A percentile compares a stretch with the other conserved stretches of the same genome.
Evolutionary conservation across 805 yeast genomes (phyloP).

Genomic region (Saccharomyces jurei): DNA sequence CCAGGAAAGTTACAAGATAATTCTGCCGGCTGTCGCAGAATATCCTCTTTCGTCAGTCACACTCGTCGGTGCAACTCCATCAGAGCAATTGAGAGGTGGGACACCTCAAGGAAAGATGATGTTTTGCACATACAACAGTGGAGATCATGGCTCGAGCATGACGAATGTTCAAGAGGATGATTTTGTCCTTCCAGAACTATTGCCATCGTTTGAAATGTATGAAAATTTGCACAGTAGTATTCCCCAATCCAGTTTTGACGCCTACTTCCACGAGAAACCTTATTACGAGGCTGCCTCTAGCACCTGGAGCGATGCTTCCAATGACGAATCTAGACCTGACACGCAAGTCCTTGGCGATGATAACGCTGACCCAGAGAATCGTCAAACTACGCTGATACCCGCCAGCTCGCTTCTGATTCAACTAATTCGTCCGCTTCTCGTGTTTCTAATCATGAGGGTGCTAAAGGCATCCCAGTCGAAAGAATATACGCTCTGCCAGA

Average conservation of each 20-base stretch:
- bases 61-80: not conserved
- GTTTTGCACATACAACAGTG: not conserved
- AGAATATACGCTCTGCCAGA: conserved; percentile 8
- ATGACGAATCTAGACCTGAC: not conserved
- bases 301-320: not conserved
- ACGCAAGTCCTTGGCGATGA: not conserved
- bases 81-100: not conserved
- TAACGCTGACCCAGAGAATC: not conserved
- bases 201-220: conserved; percentile 13
- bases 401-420: not conserved
- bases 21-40: not conserved
- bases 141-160: not conserved
- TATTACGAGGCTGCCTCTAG: conserved; percentile 1
- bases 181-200: conserved; percentile 1
- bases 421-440: not conserved
- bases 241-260: conserved; percentile 4
- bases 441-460: not conserved
- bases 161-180: not conserved
- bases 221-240: conserved; percentile 8
- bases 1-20: not conserved
- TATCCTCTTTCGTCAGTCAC: not conserved
- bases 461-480: conserved; percentile 6
- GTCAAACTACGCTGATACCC: not conserved
- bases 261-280: conserved; percentile 1
- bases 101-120: not conserved